Conservation (phyloP, 169 alveolate species). For the Blepharisma undulans region DNA sequence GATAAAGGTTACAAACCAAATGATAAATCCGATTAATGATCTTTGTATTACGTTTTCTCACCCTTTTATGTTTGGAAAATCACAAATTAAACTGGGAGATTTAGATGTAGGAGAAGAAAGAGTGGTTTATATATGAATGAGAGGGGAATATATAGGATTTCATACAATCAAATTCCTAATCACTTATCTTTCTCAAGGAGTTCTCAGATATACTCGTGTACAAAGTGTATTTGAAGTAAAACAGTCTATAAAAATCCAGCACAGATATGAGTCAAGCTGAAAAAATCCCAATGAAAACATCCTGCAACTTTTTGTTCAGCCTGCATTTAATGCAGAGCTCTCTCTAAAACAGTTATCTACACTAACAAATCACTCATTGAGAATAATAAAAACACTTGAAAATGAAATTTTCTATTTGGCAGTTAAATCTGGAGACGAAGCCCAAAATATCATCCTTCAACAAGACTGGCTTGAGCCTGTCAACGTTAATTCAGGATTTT, state of each 20-base stretch:
- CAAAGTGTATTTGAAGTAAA: background rate
- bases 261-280: background rate
- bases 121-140: background rate
- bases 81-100: background rate
- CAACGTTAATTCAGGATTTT: background rate
- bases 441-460: background rate
- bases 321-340: conserved; percentile 1
- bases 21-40: background rate
- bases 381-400: background rate
- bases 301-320: background rate
- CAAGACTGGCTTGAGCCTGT: background rate
- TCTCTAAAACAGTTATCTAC: background rate
- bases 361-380: background rate
- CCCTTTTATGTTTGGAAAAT: conserved; percentile 4
- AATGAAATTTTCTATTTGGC: conserved; percentile 21
- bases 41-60: background rate
- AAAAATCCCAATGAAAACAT: background rate
- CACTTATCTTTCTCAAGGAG: background rate
- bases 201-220: background rate
- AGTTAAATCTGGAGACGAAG: background rate
- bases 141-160: conserved; percentile 20
- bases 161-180: background rate
- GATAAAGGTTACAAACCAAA: background rate
- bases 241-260: background rate
- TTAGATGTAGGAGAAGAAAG: background rate